A percentile compares a stretch with the other conserved stretches of the same genome.
These are phyloP conservation scores for Harrya chromipes DNA, from an alignment of 768 basidiomycete genomes.

Conservation along the genomic window DNA sequence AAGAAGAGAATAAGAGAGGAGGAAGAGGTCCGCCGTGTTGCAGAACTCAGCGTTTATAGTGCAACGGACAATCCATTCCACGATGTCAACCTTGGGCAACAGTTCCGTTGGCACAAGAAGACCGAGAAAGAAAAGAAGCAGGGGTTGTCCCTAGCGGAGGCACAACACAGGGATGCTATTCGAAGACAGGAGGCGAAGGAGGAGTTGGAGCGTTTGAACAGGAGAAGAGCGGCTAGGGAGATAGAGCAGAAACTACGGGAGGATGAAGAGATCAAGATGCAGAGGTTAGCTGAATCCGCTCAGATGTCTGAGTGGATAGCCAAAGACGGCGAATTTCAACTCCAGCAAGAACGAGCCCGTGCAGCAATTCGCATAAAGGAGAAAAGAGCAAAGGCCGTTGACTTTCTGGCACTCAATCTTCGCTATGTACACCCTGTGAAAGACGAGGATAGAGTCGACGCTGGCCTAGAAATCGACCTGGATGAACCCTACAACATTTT, in stretches of 20 bases:
- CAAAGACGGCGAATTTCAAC: slow-evolving; percentile 95
- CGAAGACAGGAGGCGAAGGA: slow-evolving; percentile 90
- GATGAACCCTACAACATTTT: slow-evolving; percentile 99
- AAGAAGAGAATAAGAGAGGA: slow-evolving; percentile 81
- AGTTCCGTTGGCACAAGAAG: slow-evolving; percentile 99
- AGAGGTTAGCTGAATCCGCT: slow-evolving; percentile 86
- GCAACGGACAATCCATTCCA: slow-evolving; percentile 98
- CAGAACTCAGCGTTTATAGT: slow-evolving; percentile 94
- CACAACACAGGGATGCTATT: slow-evolving; percentile 73
- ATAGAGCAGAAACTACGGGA: slow-evolving; percentile 84
- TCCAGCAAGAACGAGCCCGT: slow-evolving; percentile 87
- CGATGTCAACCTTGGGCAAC: slow-evolving; percentile 93
- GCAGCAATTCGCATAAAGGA: slow-evolving; percentile 95
- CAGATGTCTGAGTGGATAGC: slow-evolving; percentile 99
- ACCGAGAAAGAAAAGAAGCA: slow-evolving; percentile 91
- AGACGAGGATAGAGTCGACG: slow-evolving; percentile 77
- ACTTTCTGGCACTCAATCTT: slow-evolving; percentile 94
- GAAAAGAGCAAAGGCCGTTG: slow-evolving; percentile 97
- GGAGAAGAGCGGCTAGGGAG: slow-evolving; percentile 87
- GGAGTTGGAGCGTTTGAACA: slow-evolving; percentile 89
- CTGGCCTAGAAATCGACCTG: slow-evolving; percentile 93
- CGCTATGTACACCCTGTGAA: slow-evolving; percentile 81
- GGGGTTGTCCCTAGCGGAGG: slow-evolving; percentile 76
- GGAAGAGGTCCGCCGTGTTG: slow-evolving; percentile 88
- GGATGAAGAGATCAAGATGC: slow-evolving; percentile 89